These are phyloP conservation scores for Ocimum tenuiflorum DNA, from an alignment of 257 asterid genomes.

Conservation along the genomic window DNA sequence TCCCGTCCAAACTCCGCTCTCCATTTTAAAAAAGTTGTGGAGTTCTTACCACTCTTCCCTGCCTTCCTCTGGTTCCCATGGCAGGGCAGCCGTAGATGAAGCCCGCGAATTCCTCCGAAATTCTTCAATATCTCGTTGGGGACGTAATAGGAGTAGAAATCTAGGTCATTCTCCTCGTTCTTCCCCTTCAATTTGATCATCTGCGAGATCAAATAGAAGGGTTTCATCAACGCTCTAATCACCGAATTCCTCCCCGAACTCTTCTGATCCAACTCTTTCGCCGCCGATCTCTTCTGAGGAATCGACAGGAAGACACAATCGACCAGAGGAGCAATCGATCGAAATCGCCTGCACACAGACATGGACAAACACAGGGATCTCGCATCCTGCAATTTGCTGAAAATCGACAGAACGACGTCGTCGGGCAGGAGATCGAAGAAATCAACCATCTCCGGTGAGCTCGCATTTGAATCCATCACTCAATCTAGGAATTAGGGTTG, in stretches of 20 bases:
- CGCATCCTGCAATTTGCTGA: slow-evolving; percentile 51
- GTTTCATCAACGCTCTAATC: slow-evolving; percentile 27
- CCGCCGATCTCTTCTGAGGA: slow-evolving; percentile 19
- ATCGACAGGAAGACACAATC: slow-evolving; percentile 35
- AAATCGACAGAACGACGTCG: slow-evolving; percentile 37
- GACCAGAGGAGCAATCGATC: slow-evolving; percentile 34
- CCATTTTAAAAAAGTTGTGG: slow-evolving; percentile 49
- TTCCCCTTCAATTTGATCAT: slow-evolving; percentile 29
- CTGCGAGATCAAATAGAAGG: slow-evolving; percentile 32
- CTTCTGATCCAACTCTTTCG: slow-evolving; percentile 9
- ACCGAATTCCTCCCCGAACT: slow-evolving; percentile 24
- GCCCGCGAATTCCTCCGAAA: slow-evolving; percentile 36
- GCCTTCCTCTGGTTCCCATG: slow-evolving; percentile 14
- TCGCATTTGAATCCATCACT: neutral
- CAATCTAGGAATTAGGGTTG: neutral
- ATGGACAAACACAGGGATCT: slow-evolving; percentile 47
- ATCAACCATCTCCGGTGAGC: slow-evolving; percentile 15
- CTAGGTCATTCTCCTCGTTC: slow-evolving; percentile 27
- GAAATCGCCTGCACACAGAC: slow-evolving; percentile 53
- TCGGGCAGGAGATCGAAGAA: slow-evolving; percentile 61
- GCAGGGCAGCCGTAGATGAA: slow-evolving; percentile 42
- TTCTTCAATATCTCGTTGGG: slow-evolving; percentile 33
- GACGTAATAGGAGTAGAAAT: slow-evolving; percentile 22
- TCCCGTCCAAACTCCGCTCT: slow-evolving; percentile 22
- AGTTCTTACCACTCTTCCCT: neutral